A percentile compares a stretch with the other conserved stretches of the same genome.
phyloP scores from a whole-genome alignment of 2,329 filamentous ascomycete species.

The Exophiala sideris region DNA sequence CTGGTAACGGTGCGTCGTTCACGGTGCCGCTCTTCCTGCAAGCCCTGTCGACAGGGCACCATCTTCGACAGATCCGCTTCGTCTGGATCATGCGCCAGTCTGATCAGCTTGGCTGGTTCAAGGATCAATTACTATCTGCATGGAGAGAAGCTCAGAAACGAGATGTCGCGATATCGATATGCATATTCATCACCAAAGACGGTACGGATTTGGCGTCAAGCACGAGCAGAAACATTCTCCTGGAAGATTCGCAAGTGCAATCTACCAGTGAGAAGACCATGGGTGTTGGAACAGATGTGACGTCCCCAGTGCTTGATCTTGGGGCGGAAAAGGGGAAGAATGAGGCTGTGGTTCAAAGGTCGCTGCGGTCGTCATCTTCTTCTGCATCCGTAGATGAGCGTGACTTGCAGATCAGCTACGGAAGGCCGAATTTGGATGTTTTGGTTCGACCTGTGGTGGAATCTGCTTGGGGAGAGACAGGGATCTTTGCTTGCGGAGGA shows the following conservation, averaged over 20 bases:
- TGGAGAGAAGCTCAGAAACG: constrained; percentile 39
- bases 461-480: constrained; percentile 59
- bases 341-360: neutral
- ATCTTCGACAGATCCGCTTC: constrained; percentile 18
- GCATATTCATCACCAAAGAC: constrained; percentile 9
- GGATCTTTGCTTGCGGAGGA: constrained; percentile 61
- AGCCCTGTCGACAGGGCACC: constrained; percentile 8
- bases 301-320: no score
- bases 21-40: constrained; percentile 43
- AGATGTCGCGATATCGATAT: constrained; percentile 40
- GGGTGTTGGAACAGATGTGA: neutral
- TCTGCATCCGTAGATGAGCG: neutral
- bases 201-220: neutral
- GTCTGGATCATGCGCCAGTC: constrained; percentile 22
- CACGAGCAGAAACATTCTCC: constrained; percentile 3
- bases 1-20: constrained; percentile 53
- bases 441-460: constrained; percentile 57
- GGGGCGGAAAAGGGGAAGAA: neutral
- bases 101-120: constrained; percentile 21
- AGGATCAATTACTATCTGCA: constrained; percentile 14
- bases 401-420: constrained; percentile 1
- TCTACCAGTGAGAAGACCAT: neutral
- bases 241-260: neutral
- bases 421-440: constrained; percentile 49
- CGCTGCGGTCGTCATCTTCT: constrained; percentile 2